Evolutionary conservation across 2,329 filamentous ascomycete genomes (phyloP).

Genomic region (Colletotrichum sansevieriae): DNA sequence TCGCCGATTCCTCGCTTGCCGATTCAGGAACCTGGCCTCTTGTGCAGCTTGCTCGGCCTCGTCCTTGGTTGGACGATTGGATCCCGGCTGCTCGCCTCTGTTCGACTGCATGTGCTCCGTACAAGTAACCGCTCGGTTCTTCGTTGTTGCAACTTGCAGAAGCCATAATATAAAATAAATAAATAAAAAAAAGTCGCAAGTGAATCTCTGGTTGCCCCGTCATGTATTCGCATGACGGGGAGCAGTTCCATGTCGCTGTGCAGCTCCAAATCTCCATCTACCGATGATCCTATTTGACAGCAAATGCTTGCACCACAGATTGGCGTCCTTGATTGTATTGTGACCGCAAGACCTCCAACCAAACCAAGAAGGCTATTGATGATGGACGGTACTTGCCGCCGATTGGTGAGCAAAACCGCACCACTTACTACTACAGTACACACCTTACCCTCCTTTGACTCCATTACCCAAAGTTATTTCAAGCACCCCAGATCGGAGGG

Average conservation of each 20-base stretch:
- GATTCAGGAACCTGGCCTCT: conserved; percentile 25
- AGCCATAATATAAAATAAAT: neutral
- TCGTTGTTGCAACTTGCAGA: neutral
- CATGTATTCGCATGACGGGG: neutral
- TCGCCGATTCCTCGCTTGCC: conserved; percentile 36
- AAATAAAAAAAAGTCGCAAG: neutral
- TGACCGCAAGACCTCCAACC: neutral
- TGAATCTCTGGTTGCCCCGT: neutral
- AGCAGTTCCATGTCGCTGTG: neutral
- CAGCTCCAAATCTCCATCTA: neutral
- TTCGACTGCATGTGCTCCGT: neutral
- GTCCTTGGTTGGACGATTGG: conserved; percentile 8
- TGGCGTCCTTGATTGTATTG: neutral
- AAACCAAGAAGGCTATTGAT: conserved; percentile 6
- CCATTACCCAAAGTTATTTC: conserved; percentile 6
- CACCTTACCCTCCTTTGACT: conserved; percentile 18
- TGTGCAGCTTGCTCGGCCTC: neutral
- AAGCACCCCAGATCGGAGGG: conserved; percentile 6
- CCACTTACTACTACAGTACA: neutral
- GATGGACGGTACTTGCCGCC: conserved; percentile 17
- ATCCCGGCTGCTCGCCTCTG: neutral
- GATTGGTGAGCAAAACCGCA: conserved; percentile 1
- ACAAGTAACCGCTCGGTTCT: neutral
- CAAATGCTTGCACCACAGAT: neutral
- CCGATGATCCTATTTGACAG: conserved; percentile 3